phyloP scores from a whole-genome alignment of 2,329 filamentous ascomycete genomes.

The Aspergillus sp. region DNA sequence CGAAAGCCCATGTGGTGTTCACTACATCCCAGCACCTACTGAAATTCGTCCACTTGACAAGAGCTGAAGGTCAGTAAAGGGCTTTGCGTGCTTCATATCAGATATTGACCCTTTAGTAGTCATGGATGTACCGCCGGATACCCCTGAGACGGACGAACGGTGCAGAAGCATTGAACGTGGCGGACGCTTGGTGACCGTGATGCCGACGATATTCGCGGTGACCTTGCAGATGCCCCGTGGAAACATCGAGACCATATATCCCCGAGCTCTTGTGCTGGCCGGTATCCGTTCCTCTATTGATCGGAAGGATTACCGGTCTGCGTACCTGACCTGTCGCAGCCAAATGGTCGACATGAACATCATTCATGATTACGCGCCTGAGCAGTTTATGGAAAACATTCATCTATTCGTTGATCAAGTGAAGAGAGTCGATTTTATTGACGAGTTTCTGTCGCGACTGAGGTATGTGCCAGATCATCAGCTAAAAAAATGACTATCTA shows the following conservation, averaged over 20 bases:
- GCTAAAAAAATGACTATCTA: conserved; percentile 22
- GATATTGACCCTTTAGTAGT: conserved; percentile 48
- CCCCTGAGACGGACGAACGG: conserved; percentile 87
- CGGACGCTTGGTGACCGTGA: conserved; percentile 79
- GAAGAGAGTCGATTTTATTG: conserved; percentile 75
- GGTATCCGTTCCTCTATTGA: conserved; percentile 82
- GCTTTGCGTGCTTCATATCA: conserved; percentile 9
- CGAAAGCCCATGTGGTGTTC: conserved; percentile 78
- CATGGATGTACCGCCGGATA: conserved; percentile 79
- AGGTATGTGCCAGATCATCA: conserved; percentile 52
- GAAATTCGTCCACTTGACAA: conserved; percentile 84
- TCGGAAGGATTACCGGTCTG: conserved; percentile 74
- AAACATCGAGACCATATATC: conserved; percentile 93
- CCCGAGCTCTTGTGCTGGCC: conserved; percentile 85
- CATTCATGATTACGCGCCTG: conserved; percentile 85
- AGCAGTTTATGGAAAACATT: conserved; percentile 77
- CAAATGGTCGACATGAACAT: conserved; percentile 99
- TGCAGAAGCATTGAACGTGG: conserved; percentile 91
- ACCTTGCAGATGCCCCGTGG: conserved; percentile 94
- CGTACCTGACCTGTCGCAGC: conserved; percentile 83
- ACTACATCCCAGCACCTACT: conserved; percentile 90
- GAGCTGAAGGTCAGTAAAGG: conserved; percentile 56
- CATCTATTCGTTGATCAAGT: conserved; percentile 80
- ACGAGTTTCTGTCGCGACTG: conserved; percentile 85
- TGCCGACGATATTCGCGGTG: conserved; percentile 81